These are phyloP conservation scores for Metarhizium robertsii DNA, from an alignment of 2,329 filamentous ascomycete species.

Conservation along the genomic window DNA sequence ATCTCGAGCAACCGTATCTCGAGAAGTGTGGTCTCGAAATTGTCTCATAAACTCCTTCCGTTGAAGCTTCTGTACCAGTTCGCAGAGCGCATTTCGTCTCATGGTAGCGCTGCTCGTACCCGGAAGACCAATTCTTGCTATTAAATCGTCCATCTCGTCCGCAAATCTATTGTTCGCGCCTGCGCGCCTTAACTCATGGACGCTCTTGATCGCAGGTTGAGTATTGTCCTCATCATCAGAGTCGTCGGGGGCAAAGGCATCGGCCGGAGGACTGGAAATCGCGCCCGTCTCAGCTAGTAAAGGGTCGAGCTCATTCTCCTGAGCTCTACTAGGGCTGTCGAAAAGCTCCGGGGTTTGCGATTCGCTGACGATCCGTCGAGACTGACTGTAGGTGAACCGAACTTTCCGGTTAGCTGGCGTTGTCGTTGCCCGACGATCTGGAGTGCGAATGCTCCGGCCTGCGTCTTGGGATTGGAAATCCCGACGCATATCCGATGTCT, in stretches of 20 bases:
- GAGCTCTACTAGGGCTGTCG: conserved; percentile 6
- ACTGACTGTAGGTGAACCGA: conserved; percentile 26
- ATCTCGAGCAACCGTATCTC: conserved; percentile 56
- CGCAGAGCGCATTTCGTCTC: conserved; percentile 49
- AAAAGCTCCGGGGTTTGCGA: conserved; percentile 16
- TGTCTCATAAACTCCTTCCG: conserved; percentile 56
- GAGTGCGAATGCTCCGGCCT: background rate
- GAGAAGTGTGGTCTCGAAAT: conserved; percentile 66
- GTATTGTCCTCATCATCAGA: conserved; percentile 30
- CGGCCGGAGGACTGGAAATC: conserved; percentile 13
- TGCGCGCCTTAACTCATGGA: conserved; percentile 57
- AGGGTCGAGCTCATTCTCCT: conserved; percentile 12
- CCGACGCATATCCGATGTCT: conserved; percentile 1
- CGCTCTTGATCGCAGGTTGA: conserved; percentile 47
- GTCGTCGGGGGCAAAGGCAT: conserved; percentile 17
- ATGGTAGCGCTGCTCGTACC: conserved; percentile 36
- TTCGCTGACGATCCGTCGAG: conserved; percentile 19
- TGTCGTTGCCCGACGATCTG: conserved; percentile 14
- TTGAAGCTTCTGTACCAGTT: conserved; percentile 49
- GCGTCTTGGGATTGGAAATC: conserved; percentile 1
- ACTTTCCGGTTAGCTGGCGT: conserved; percentile 21
- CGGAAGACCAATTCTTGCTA: conserved; percentile 49
- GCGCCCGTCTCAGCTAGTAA: conserved; percentile 11
- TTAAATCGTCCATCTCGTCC: conserved; percentile 55
- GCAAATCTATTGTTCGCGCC: conserved; percentile 58